phyloP scores from a whole-genome alignment of 495 filamentous ascomycete species.

The Eremomyces bilateralis region DNA sequence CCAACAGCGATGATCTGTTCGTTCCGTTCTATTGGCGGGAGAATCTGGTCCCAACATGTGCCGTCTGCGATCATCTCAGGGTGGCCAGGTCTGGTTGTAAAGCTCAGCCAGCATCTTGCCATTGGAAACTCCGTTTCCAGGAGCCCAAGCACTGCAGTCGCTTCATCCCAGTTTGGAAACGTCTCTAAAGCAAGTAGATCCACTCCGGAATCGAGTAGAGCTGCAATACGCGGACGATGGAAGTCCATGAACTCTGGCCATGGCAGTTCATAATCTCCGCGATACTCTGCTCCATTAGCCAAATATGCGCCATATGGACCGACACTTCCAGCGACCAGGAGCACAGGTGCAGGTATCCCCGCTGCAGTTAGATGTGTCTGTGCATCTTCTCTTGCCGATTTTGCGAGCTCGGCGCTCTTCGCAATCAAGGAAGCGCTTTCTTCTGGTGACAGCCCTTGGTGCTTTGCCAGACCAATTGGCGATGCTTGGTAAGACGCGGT shows the following conservation, averaged over 20 bases:
- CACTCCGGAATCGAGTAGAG: slow-evolving; percentile 13
- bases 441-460: slow-evolving; percentile 6
- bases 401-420: slow-evolving; percentile 14
- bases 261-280: slow-evolving; percentile 11
- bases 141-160: slow-evolving; percentile 8
- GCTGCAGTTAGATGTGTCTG: slow-evolving; percentile 2
- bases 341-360: too few relatives aligned
- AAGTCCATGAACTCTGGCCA: slow-evolving; percentile 9
- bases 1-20: slow-evolving; percentile 14
- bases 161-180: slow-evolving; percentile 12
- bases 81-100: slow-evolving; percentile 10
- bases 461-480: slow-evolving; percentile 9
- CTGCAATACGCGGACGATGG: slow-evolving; percentile 13
- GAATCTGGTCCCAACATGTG: slow-evolving; percentile 4
- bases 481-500: slow-evolving; percentile 20
- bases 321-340: slow-evolving; percentile 16
- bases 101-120: slow-evolving; percentile 11
- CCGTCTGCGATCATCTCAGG: slow-evolving; percentile 16
- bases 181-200: slow-evolving; percentile 18
- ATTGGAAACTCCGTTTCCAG: slow-evolving; percentile 11
- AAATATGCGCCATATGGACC: slow-evolving; percentile 19
- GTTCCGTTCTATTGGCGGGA: not conserved
- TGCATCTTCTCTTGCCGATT: slow-evolving; percentile 5
- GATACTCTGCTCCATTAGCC: slow-evolving; percentile 17
- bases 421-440: slow-evolving; percentile 9